Conservation (phyloP, 257 asterid genomes). For the Cinchona pubescens region DNA sequence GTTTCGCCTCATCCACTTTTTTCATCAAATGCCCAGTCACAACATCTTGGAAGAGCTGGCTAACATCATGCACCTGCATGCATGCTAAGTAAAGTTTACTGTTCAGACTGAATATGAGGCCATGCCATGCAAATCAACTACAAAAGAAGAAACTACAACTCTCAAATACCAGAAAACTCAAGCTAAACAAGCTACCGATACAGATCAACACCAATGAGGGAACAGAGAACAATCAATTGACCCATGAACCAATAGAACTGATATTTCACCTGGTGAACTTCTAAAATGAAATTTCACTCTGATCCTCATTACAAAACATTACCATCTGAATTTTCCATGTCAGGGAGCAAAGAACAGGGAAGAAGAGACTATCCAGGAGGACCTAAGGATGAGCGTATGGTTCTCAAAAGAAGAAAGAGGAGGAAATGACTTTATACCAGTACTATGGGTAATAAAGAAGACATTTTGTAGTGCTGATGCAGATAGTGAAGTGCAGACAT, state of each 20-base stretch:
- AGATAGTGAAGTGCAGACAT: neutral
- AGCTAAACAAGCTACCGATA: neutral
- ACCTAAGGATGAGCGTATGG: neutral
- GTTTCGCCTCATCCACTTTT: conserved; percentile 37
- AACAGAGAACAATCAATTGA: neutral
- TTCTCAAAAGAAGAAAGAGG: neutral
- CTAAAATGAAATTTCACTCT: neutral
- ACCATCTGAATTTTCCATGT: neutral
- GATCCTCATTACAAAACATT: neutral
- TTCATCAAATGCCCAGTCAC: conserved; percentile 43
- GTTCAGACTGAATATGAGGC: conserved; percentile 63
- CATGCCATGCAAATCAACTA: conserved; percentile 5
- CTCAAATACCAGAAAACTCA: neutral
- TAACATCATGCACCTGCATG: conserved; percentile 74
- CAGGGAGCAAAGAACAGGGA: neutral
- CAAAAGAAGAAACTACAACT: neutral
- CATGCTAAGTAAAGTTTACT: conserved; percentile 85
- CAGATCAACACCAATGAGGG: neutral
- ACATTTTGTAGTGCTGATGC: neutral
- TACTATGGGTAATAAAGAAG: neutral
- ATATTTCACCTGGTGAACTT: neutral
- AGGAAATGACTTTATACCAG: neutral
- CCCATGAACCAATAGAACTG: neutral
- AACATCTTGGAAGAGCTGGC: conserved; percentile 51
- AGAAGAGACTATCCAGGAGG: neutral